Percentiles rank a stretch among this genome's conserved stretches.
Evolutionary conservation across 2,329 filamentous ascomycete species (phyloP).

Genomic region (Ploettnerulaceae sp.): DNA sequence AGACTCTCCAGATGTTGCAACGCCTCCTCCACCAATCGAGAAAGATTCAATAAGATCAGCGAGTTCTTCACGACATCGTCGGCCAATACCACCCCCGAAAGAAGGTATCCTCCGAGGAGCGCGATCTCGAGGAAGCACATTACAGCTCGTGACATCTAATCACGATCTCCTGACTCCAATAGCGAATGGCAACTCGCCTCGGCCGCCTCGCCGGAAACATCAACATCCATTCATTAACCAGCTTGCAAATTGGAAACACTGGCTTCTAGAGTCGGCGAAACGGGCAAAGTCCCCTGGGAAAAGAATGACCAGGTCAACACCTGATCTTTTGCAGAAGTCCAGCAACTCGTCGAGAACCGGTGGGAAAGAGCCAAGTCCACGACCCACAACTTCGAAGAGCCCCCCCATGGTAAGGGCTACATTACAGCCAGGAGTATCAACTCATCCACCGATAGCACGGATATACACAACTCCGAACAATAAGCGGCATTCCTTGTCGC

Average conservation of each 20-base stretch:
- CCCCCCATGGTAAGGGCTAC: slow-evolving; percentile 35
- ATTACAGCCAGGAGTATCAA: slow-evolving; percentile 33
- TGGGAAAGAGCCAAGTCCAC: slow-evolving; percentile 50
- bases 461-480: slow-evolving; percentile 43
- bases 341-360: slow-evolving; percentile 38
- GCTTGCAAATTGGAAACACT: slow-evolving; percentile 63
- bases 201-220: slow-evolving; percentile 46
- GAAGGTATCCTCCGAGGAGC: slow-evolving; percentile 66
- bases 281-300: slow-evolving; percentile 52
- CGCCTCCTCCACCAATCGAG: slow-evolving; percentile 67
- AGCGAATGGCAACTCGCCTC: slow-evolving; percentile 26
- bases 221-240: slow-evolving; percentile 62
- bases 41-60: slow-evolving; percentile 72
- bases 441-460: slow-evolving; percentile 32
- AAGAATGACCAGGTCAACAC: slow-evolving; percentile 45
- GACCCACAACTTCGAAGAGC: slow-evolving; percentile 53
- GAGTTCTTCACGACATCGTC: slow-evolving; percentile 72
- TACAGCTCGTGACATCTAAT: slow-evolving; percentile 73
- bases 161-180: slow-evolving; percentile 55
- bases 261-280: slow-evolving; percentile 65
- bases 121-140: slow-evolving; percentile 73
- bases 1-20: slow-evolving; percentile 33
- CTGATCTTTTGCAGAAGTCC: slow-evolving; percentile 51
- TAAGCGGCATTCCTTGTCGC: slow-evolving; percentile 77
- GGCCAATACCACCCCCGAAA: slow-evolving; percentile 78